Evolutionary conservation across 169 alveolate genomes (phyloP), one percentile per base, ranked within the genome.

Genomic region (Sarcocystis neurona): DNA sequence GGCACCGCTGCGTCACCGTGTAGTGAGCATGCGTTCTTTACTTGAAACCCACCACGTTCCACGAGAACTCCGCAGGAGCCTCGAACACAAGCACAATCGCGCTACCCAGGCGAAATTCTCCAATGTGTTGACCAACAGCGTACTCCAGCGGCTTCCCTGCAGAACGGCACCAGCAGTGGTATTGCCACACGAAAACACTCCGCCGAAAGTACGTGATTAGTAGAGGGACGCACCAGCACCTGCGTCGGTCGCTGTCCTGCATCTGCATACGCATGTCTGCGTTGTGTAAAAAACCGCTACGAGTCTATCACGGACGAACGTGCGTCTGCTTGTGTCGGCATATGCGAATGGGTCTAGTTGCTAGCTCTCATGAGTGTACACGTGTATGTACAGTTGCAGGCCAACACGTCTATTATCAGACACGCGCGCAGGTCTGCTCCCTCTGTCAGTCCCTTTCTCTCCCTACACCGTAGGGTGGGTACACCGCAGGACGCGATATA

Each of bases 101-200:
- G 44, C 97, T 94, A 18, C 98, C 99, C 58, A 96, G 82, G 27
- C 95, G 94, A 84, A 97, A 97, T 90, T 90, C 89, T 66, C 98
- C 98, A n/a, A 95, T 46, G 85, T 96, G 97, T 79, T 95, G 97
- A 3, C 98, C 98, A 68, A 96, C 96, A 4, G 82, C 68, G 43
- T 60, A 85, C 50, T 68, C 80, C 23, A 85, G 27, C 34, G 89
- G 89, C 30, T 66, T 37, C 34, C 47, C 89, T 85, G 89, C 30
- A 79, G 18, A 74, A 20, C 12, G 78, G 30, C 10, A 53, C 30
- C 10, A n/a, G 63, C 20, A 53, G 63, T 53, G 63, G 63, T 53
- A 53, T 53, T 53, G 63, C 63, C 20, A 12, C 30, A 20, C 63
- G 20, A 12, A 20, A 10, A 20, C 63, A 20, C 63, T 12, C 63